These are phyloP conservation scores for Pythium utonaiense DNA, from an alignment of 352 stramenopile species.

Conservation along the genomic window DNA sequence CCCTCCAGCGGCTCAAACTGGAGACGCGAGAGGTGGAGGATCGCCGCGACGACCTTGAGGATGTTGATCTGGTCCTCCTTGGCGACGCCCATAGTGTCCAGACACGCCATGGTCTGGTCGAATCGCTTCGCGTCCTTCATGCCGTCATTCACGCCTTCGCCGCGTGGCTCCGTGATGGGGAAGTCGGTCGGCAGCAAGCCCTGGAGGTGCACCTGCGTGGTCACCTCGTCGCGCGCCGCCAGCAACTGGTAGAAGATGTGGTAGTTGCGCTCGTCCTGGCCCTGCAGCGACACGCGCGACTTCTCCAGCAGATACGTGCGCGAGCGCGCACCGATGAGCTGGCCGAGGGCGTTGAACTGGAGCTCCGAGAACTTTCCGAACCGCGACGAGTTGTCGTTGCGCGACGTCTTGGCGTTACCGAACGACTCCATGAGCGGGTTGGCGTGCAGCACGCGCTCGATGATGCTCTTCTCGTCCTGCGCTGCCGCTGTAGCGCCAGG, in stretches of 20 bases:
- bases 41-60: conserved; percentile 73
- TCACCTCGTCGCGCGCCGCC: conserved; percentile 47
- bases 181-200: conserved; percentile 79
- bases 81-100: conserved; percentile 74
- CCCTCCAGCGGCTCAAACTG: conserved; percentile 51
- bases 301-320: conserved; percentile 89
- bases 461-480: conserved; percentile 59
- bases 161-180: conserved; percentile 59
- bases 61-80: conserved; percentile 72
- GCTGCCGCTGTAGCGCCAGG: conserved; percentile 22
- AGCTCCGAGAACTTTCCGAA: conserved; percentile 97
- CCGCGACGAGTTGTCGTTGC: conserved; percentile 94
- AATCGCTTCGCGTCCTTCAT: conserved; percentile 76
- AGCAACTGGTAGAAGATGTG: conserved; percentile 99
- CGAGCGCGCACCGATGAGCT: conserved; percentile 77
- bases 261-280: conserved; percentile 96
- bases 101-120: conserved; percentile 61
- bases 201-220: conserved; percentile 59
- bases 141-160: conserved; percentile 45
- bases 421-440: conserved; percentile 93
- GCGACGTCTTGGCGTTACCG: conserved; percentile 95
- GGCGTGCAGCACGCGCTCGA: conserved; percentile 75
- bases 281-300: conserved; percentile 87
- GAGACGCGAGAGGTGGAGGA: conserved; percentile 78
- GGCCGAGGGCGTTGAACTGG: conserved; percentile 88